A percentile compares a stretch with the other conserved stretches of the same genome.
Conservation (phyloP, 2,329 filamentous ascomycete genomes). For the Phaeosphaeria sp. region DNA sequence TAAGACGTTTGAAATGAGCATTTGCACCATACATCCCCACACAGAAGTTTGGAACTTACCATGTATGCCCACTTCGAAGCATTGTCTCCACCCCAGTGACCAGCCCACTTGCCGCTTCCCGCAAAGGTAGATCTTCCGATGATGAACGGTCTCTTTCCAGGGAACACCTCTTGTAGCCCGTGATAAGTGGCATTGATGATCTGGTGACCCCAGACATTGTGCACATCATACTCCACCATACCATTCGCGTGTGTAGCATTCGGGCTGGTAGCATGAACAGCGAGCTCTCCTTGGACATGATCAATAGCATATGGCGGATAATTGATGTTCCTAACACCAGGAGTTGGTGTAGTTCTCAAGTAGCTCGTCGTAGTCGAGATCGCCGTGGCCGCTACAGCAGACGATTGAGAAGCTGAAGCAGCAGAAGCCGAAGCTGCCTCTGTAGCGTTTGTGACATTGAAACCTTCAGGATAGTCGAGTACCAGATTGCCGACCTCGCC, state of each 20-base stretch:
- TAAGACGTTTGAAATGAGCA: background rate
- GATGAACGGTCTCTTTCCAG: constrained; percentile 78
- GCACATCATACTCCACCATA: constrained; percentile 78
- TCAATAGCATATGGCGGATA: constrained; percentile 80
- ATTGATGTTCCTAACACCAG: constrained; percentile 71
- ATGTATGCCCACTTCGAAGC: constrained; percentile 74
- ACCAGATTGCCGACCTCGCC: constrained; percentile 68
- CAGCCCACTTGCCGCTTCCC: constrained; percentile 76
- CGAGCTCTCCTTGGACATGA: constrained; percentile 74
- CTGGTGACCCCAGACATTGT: constrained; percentile 74
- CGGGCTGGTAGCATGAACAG: constrained; percentile 74
- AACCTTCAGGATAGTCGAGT: constrained; percentile 71
- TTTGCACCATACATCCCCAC: too few species aligned
- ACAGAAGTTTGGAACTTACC: constrained; percentile 26
- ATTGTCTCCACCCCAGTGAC: constrained; percentile 83
- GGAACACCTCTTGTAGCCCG: constrained; percentile 69
- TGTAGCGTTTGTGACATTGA: constrained; percentile 72
- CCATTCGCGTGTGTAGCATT: constrained; percentile 81
- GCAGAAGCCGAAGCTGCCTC: constrained; percentile 68
- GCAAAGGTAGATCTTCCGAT: constrained; percentile 84
- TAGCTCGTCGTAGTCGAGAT: constrained; percentile 52
- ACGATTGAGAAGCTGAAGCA: background rate
- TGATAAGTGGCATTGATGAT: constrained; percentile 80
- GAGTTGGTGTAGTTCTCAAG: constrained; percentile 66
- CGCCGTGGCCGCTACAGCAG: background rate